Evolutionary conservation across 352 stramenopile species (phyloP).

Genomic region (Phytophthora pistaciae): DNA sequence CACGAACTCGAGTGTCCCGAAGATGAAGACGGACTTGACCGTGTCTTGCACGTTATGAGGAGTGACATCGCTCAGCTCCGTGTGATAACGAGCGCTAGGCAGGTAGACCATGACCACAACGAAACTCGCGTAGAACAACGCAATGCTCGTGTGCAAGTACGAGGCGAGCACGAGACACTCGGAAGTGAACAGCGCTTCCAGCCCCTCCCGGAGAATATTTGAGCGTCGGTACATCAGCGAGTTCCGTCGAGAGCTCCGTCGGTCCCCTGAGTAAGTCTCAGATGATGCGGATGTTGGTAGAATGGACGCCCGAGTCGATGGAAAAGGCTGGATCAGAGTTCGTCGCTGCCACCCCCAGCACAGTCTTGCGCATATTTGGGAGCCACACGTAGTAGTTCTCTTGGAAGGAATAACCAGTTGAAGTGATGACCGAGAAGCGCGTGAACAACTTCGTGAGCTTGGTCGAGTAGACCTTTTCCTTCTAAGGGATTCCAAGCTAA

Average conservation of each 20-base stretch:
- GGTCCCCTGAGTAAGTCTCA: background rate
- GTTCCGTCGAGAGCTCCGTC: background rate
- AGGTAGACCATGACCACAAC: slow-evolving; percentile 27
- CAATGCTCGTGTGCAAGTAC: slow-evolving; percentile 36
- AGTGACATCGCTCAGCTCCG: slow-evolving; percentile 28
- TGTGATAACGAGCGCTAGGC: slow-evolving; percentile 41
- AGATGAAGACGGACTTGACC: slow-evolving; percentile 34
- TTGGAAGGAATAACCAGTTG: background rate
- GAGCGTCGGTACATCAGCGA: slow-evolving; percentile 11
- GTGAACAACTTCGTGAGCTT: background rate
- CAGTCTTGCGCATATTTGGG: background rate
- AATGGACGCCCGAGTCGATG: background rate
- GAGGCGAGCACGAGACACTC: slow-evolving; percentile 42
- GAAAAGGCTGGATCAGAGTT: background rate
- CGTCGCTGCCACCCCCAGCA: background rate
- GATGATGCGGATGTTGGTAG: background rate
- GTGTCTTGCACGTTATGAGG: slow-evolving; percentile 9
- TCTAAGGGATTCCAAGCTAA: background rate
- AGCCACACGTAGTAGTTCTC: background rate
- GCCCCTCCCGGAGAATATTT: slow-evolving; percentile 18
- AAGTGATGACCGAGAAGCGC: background rate
- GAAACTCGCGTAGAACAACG: slow-evolving; percentile 38
- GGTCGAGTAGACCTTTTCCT: background rate
- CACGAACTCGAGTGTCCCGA: slow-evolving; percentile 25
- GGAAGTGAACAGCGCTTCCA: slow-evolving; percentile 32